Evolutionary conservation across 495 filamentous ascomycete species (phyloP), one percentile per base, ranked within the genome.

Genomic region (Beverwykella pulmonaria): DNA sequence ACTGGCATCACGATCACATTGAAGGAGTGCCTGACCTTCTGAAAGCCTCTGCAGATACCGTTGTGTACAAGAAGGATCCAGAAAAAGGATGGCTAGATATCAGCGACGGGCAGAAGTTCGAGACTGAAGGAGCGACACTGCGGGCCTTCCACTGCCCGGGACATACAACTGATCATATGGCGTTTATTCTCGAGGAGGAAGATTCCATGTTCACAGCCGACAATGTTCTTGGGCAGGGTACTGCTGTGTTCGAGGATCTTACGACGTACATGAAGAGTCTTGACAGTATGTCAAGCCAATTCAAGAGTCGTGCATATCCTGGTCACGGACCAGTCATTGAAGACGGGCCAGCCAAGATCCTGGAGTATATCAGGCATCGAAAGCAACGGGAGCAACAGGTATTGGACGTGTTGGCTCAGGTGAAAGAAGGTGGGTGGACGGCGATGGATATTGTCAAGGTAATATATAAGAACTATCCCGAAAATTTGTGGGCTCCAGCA

Each of bases 161-260:
- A 1, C 94, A 98, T 74, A 89, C 94, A 0, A 77, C 75, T 1
- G 94, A 98, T 71, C 94, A 98, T 75, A 89, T 94, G 84, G 84
- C 81, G 17, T 60, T 81, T 8, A 53, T 79, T 1, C 65, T 80
- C 8, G 73, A 87, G 64, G 88, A 96, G 70, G 90, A 94, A 71
- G 83, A 90, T 73, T 91, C 91, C 9, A 83, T 98, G 74, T 96
- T 98, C 76, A 97, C 93, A 0, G 94, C 91, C 41, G 94, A 98
- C 72, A 97, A 94, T 70, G 91, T 98, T 30, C 83, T 98, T 3
- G 94, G 94, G 0, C 92, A 97, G 61, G 94, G 94, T 1, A 97
- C 94, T 2, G 87, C 90, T 29, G 92, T 97, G 14, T 97, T 97
- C 73, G 92, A 96, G 76, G 88, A 96, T 61, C 81, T 97, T 1